These are phyloP conservation scores for Rutstroemia sydowiana DNA, from an alignment of 2,329 filamentous ascomycete genomes.

Conservation along the genomic window DNA sequence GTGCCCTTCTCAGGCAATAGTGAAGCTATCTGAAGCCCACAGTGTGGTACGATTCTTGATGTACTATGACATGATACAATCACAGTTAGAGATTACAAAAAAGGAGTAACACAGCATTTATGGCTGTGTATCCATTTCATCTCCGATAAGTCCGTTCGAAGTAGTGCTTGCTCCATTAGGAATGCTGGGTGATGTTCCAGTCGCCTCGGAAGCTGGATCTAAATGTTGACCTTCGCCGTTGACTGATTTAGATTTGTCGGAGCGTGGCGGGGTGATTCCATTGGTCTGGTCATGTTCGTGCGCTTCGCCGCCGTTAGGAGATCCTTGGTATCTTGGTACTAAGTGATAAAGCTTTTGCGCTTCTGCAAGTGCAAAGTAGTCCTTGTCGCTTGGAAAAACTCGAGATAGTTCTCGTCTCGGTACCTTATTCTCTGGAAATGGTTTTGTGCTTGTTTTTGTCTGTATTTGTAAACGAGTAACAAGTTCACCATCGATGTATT, in stretches of 20 bases:
- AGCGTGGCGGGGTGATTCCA: conserved; percentile 28
- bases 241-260: conserved; percentile 26
- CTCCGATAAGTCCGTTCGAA: background rate
- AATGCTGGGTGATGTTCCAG: background rate
- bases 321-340: conserved; percentile 24
- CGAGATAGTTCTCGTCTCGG: conserved; percentile 45
- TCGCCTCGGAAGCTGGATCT: background rate
- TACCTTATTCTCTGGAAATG: conserved; percentile 47
- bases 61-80: too few relatives aligned
- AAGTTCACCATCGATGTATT: conserved; percentile 50
- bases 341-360: conserved; percentile 53
- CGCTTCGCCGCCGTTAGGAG: background rate
- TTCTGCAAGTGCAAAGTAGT: conserved; percentile 46
- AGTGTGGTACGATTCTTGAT: background rate
- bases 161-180: background rate
- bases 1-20: background rate
- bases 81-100: background rate
- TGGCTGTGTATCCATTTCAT: background rate
- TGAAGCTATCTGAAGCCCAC: background rate
- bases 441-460: conserved; percentile 40
- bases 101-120: background rate
- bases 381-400: conserved; percentile 48
- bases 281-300: conserved; percentile 17
- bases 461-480: conserved; percentile 35
- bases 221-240: conserved; percentile 12